Conservation (phyloP, 2,329 filamentous ascomycete genomes). For the Trichoderma endophyticum region DNA sequence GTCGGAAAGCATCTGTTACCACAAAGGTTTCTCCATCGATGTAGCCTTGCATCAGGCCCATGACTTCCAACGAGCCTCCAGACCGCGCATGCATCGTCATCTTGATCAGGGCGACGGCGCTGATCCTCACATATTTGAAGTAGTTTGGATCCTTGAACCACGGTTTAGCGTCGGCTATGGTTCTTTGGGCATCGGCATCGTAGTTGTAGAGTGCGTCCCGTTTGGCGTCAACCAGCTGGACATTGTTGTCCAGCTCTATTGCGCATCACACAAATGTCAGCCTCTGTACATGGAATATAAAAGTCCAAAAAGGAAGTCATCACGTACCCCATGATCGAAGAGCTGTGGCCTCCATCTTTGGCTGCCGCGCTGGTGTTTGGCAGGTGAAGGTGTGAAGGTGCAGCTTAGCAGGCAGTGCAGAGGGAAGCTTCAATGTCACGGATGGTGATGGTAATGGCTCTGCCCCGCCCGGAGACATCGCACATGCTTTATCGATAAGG, state of each 20-base stretch:
- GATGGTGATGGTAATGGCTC: background rate
- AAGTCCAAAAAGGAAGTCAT: background rate
- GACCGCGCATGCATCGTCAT: slow-evolving; percentile 99
- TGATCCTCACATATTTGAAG: slow-evolving; percentile 93
- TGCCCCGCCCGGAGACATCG: slow-evolving; percentile 13
- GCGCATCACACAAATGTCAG: background rate
- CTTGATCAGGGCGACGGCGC: slow-evolving; percentile 89
- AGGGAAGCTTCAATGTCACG: background rate
- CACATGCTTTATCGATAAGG: slow-evolving; percentile 8
- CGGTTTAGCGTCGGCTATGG: slow-evolving; percentile 61
- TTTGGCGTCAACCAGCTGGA: slow-evolving; percentile 77
- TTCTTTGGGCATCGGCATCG: slow-evolving; percentile 64
- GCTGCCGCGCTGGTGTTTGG: background rate
- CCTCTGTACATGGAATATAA: background rate
- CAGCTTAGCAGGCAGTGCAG: background rate
- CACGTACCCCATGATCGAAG: slow-evolving; percentile 29
- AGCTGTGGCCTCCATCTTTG: slow-evolving; percentile 27
- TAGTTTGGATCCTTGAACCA: slow-evolving; percentile 79
- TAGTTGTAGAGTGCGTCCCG: slow-evolving; percentile 92
- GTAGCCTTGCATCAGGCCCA: slow-evolving; percentile 98
- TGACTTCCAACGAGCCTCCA: slow-evolving; percentile 87
- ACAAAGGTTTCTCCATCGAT: slow-evolving; percentile 81
- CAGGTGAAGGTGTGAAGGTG: slow-evolving; percentile 4
- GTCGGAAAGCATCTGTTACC: slow-evolving; percentile 87
- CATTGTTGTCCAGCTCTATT: slow-evolving; percentile 83